These are phyloP conservation scores for Fonsecaea pedrosoi DNA, from an alignment of 2,329 filamentous ascomycete genomes.

Conservation along the genomic window DNA sequence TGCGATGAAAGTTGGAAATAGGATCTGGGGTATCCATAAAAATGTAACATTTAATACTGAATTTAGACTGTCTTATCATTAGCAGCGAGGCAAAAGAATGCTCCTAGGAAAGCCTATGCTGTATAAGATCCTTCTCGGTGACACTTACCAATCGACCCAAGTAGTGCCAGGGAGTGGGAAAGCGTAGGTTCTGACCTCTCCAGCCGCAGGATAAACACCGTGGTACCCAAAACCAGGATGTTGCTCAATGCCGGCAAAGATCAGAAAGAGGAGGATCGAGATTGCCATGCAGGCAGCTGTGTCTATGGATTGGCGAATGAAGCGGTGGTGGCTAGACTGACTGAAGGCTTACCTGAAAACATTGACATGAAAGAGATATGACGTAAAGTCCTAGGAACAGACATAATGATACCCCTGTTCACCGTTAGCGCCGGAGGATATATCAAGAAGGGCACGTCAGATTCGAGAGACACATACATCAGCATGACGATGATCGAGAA, in stretches of 20 bases:
- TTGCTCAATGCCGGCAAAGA: slow-evolving; percentile 57
- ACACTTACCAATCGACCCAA: slow-evolving; percentile 48
- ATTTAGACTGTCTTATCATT: slow-evolving; percentile 48
- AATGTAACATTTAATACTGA: slow-evolving; percentile 59
- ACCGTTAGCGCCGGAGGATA: slow-evolving; percentile 60
- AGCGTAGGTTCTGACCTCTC: slow-evolving; percentile 55
- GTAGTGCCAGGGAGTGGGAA: slow-evolving; percentile 56
- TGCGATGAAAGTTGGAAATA: slow-evolving; percentile 60
- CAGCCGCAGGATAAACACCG: slow-evolving; percentile 54
- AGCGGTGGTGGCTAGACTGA: slow-evolving; percentile 58
- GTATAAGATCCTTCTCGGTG: background rate
- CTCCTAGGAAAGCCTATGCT: background rate
- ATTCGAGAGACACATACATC: slow-evolving; percentile 71
- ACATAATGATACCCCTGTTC: slow-evolving; percentile 53
- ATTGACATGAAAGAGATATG: slow-evolving; percentile 61
- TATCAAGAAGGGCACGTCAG: slow-evolving; percentile 84
- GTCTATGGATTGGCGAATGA: background rate
- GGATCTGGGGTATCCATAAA: slow-evolving; percentile 59
- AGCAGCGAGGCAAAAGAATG: background rate
- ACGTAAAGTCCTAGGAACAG: slow-evolving; percentile 53
- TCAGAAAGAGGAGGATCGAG: slow-evolving; percentile 58
- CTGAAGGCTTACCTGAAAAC: slow-evolving; percentile 61
- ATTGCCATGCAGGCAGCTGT: slow-evolving; percentile 55
- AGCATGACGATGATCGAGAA: slow-evolving; percentile 56
- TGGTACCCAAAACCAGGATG: slow-evolving; percentile 55